These are phyloP conservation scores for Hemileccinum hortonii DNA, from an alignment of 1,284 basidiomycete species.

Conservation along the genomic window DNA sequence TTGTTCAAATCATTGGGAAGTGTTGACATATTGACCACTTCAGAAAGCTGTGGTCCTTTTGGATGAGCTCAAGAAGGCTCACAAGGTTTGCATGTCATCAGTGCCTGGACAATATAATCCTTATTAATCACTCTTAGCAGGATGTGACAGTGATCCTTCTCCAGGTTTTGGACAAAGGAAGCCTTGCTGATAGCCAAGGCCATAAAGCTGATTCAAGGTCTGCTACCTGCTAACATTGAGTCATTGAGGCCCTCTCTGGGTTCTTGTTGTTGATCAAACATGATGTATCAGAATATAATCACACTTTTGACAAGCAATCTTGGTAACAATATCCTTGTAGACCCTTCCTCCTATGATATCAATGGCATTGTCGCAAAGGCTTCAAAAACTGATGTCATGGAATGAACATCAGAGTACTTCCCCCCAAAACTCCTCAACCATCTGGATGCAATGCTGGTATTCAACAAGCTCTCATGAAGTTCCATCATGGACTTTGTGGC, in stretches of 20 bases:
- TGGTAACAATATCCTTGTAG: constrained; percentile 75
- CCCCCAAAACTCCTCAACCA: constrained; percentile 90
- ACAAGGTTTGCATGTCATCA: constrained; percentile 50
- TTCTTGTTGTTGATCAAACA: constrained; percentile 1
- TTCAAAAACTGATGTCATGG: constrained; percentile 71
- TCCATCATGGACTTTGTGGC: constrained; percentile 79
- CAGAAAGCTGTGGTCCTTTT: constrained; percentile 69
- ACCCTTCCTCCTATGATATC: constrained; percentile 59
- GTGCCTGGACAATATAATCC: neutral
- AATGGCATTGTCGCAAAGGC: constrained; percentile 67
- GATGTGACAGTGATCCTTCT: constrained; percentile 90
- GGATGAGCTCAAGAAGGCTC: constrained; percentile 92
- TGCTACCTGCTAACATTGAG: neutral
- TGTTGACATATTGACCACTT: neutral
- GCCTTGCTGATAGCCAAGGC: constrained; percentile 82
- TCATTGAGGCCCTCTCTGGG: neutral
- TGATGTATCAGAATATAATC: constrained; percentile 32
- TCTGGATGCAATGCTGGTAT: constrained; percentile 83
- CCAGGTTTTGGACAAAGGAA: constrained; percentile 92
- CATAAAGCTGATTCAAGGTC: constrained; percentile 76
- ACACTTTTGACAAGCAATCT: constrained; percentile 46
- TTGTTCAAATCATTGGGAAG: neutral
- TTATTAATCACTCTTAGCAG: constrained; percentile 26
- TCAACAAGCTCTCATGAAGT: constrained; percentile 80
- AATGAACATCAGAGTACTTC: constrained; percentile 76